Percentiles rank a stretch among this genome's conserved stretches.
These are phyloP conservation scores for Phytophthora cryptogea DNA, from an alignment of 352 stramenopile species.

Conservation along the genomic window DNA sequence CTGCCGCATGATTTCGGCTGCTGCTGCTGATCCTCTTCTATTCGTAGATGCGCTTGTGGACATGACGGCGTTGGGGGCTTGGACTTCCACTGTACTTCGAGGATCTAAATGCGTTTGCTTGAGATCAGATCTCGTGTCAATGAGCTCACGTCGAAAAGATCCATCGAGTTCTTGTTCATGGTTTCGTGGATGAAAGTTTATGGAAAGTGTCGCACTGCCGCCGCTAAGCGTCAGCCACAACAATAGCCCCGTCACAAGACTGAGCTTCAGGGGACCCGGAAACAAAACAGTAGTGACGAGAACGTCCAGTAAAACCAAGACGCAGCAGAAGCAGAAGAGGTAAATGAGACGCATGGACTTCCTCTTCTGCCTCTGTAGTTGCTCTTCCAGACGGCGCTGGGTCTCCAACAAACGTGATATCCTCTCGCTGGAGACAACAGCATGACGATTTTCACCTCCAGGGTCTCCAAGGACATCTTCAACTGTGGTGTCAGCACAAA, in stretches of 20 bases:
- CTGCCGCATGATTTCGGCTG: slow-evolving; percentile 16
- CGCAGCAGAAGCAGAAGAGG: slow-evolving; percentile 43
- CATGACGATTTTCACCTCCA: slow-evolving; percentile 15
- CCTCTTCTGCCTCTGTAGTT: slow-evolving; percentile 32
- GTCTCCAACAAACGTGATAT: slow-evolving; percentile 24
- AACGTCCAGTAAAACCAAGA: slow-evolving; percentile 40
- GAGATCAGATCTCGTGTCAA: not conserved
- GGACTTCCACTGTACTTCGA: not conserved
- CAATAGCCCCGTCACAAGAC: slow-evolving; percentile 39
- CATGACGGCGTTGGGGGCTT: not conserved
- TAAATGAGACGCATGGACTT: slow-evolving; percentile 38
- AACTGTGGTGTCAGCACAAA: slow-evolving; percentile 11
- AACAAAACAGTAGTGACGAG: slow-evolving; percentile 32
- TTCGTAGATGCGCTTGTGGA: slow-evolving; percentile 12
- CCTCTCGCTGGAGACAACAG: slow-evolving; percentile 14
- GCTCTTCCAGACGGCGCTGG: slow-evolving; percentile 22
- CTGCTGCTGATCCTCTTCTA: slow-evolving; percentile 22
- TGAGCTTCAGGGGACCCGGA: slow-evolving; percentile 40
- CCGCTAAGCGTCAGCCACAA: slow-evolving; percentile 43
- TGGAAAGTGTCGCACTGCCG: slow-evolving; percentile 45
- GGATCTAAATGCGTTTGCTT: slow-evolving; percentile 13
- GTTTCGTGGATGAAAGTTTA: slow-evolving; percentile 38
- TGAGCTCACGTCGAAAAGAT: slow-evolving; percentile 8
- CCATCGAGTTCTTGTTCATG: slow-evolving; percentile 10
- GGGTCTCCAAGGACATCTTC: not conserved